A percentile compares a stretch with the other conserved stretches of the same genome.
These are phyloP conservation scores for Thamnidium elegans DNA, from an alignment of 192 early-diverging fungal genomes.

Conservation along the genomic window DNA sequence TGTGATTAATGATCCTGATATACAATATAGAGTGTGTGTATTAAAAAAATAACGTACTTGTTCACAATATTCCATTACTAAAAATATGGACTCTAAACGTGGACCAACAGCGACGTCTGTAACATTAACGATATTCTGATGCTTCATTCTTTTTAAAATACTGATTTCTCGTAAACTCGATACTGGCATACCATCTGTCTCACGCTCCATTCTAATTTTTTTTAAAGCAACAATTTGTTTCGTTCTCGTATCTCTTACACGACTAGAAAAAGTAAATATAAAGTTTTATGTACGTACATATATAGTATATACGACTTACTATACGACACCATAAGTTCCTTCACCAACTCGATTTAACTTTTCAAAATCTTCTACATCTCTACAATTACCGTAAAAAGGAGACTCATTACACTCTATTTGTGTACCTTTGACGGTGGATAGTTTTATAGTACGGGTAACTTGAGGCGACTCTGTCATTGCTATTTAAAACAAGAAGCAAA, in stretches of 20 bases:
- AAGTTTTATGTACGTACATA: no score
- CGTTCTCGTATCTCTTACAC: conserved; percentile 54
- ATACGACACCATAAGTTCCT: conserved; percentile 92
- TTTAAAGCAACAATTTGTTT: conserved; percentile 47
- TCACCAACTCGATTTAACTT: conserved; percentile 89
- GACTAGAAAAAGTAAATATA: conserved; percentile 32
- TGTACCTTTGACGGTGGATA: conserved; percentile 12
- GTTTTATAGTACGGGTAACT: neutral
- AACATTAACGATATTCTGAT: conserved; percentile 73
- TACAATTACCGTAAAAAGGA: conserved; percentile 64
- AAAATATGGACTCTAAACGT: conserved; percentile 69
- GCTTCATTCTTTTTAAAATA: conserved; percentile 60
- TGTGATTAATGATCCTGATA: neutral
- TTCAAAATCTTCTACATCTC: conserved; percentile 83
- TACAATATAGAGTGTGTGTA: neutral
- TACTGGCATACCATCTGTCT: conserved; percentile 64
- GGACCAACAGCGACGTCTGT: conserved; percentile 68
- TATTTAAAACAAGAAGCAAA: no score
- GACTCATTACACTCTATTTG: conserved; percentile 13
- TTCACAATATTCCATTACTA: conserved; percentile 91
- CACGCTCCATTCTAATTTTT: conserved; percentile 53
- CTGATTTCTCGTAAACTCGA: conserved; percentile 77
- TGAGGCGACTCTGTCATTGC: no score
- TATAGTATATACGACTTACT: conserved; percentile 52
- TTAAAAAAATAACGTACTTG: conserved; percentile 48